These are phyloP conservation scores for Jamesozyma piceae DNA, from an alignment of 805 yeast species.

Conservation along the genomic window DNA sequence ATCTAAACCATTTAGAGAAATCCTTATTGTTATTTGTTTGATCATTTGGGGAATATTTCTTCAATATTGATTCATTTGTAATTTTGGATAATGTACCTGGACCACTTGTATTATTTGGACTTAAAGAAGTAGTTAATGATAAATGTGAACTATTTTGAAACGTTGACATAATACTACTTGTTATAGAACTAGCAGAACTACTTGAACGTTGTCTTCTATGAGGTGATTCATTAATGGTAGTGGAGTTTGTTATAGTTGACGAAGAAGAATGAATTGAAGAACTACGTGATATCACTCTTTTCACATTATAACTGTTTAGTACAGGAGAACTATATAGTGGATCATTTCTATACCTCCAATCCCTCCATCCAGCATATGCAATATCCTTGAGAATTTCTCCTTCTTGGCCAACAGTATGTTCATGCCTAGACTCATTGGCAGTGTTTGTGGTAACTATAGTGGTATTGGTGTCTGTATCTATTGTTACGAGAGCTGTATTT, in stretches of 20 bases:
- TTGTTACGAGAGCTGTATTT: background rate
- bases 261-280: conserved; percentile 17
- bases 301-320: conserved; percentile 25
- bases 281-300: conserved; percentile 16
- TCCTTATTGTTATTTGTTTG: background rate
- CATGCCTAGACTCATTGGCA: background rate
- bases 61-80: background rate
- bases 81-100: background rate
- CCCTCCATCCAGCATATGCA: conserved; percentile 80
- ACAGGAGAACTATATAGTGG: conserved; percentile 46
- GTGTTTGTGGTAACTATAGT: too few relatives aligned
- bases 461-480: background rate
- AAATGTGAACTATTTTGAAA: conserved; percentile 19
- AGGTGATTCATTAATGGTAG: background rate
- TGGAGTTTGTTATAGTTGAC: conserved; percentile 5
- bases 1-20: conserved; percentile 16
- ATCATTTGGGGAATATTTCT: conserved; percentile 1
- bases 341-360: conserved; percentile 74
- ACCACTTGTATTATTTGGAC: background rate
- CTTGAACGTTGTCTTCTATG: conserved; percentile 19
- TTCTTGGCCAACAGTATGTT: background rate
- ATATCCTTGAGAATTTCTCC: conserved; percentile 12
- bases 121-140: conserved; percentile 10
- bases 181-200: conserved; percentile 24
- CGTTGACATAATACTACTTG: conserved; percentile 27